phyloP scores from a whole-genome alignment of 331 rosid species.

The Quercus lobata region DNA sequence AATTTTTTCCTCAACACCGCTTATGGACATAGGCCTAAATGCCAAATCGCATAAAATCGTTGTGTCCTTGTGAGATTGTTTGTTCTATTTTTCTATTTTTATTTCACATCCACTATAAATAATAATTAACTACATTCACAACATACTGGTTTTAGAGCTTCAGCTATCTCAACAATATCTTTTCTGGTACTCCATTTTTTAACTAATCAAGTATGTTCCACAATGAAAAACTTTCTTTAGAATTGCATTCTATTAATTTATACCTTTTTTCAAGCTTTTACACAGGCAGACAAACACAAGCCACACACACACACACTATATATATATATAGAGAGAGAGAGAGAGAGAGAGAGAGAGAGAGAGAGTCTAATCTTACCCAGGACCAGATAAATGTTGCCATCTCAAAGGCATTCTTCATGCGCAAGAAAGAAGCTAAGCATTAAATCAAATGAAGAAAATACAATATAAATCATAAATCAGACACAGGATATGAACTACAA shows the following conservation, averaged over 20 bases:
- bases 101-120: too few relatives aligned
- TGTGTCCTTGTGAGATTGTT: too few relatives aligned
- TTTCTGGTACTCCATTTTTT: neutral
- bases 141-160: too few relatives aligned
- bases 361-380: conserved; percentile 52
- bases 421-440: conserved; percentile 20
- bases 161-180: neutral
- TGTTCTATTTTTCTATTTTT: too few relatives aligned
- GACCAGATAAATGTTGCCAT: conserved; percentile 97
- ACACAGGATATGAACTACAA: neutral
- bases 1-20: too few relatives aligned
- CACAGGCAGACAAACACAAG: neutral
- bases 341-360: neutral
- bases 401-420: conserved; percentile 88
- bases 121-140: too few relatives aligned
- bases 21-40: too few relatives aligned
- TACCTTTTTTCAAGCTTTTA: neutral
- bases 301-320: neutral
- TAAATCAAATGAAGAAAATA: neutral
- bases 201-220: neutral
- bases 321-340: too few relatives aligned
- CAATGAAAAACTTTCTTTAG: neutral
- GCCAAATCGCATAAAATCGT: too few relatives aligned
- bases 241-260: neutral
- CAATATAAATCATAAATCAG: neutral